Evolutionary conservation across 1,284 basidiomycete genomes (phyloP).

Genomic region (Austroboletus niveus): DNA sequence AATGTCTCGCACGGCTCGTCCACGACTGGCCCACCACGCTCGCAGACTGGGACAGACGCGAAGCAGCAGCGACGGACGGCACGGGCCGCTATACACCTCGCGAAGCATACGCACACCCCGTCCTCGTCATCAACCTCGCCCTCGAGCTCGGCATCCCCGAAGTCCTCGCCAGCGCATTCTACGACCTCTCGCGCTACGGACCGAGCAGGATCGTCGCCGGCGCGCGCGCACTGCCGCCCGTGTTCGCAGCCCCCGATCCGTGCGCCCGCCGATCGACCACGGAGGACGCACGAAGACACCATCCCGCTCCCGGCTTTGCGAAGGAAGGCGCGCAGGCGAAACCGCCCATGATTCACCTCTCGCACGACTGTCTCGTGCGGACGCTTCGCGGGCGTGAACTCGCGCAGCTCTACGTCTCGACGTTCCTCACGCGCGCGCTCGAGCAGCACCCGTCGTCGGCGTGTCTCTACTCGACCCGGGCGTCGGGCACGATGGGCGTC

Average conservation of each 20-base stretch:
- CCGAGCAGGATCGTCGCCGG: slow-evolving; percentile 64
- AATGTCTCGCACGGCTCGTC: slow-evolving; percentile 54
- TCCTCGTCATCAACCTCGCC: slow-evolving; percentile 65
- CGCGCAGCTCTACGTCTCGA: slow-evolving; percentile 59
- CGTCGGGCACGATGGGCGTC: neutral
- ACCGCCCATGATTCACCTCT: slow-evolving; percentile 34
- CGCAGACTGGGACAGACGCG: slow-evolving; percentile 61
- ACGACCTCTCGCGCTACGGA: slow-evolving; percentile 69
- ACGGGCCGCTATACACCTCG: slow-evolving; percentile 48
- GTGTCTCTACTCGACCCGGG: slow-evolving; percentile 42
- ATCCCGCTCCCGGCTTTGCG: neutral
- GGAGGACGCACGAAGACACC: neutral
- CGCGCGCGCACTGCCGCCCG: slow-evolving; percentile 28
- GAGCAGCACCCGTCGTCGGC: slow-evolving; percentile 47
- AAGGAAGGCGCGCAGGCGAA: neutral
- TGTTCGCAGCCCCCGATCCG: slow-evolving; percentile 28
- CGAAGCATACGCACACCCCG: slow-evolving; percentile 50
- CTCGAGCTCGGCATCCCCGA: slow-evolving; percentile 55
- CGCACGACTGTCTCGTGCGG: slow-evolving; percentile 44
- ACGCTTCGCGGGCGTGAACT: slow-evolving; percentile 62
- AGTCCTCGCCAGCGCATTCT: slow-evolving; percentile 64
- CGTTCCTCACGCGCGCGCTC: slow-evolving; percentile 58
- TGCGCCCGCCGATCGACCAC: slow-evolving; percentile 2
- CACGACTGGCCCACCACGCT: slow-evolving; percentile 65
- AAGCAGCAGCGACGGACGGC: slow-evolving; percentile 48